These are phyloP conservation scores for Neocucurbitaria cava DNA, from an alignment of 2,329 filamentous ascomycete species.

Conservation along the genomic window DNA sequence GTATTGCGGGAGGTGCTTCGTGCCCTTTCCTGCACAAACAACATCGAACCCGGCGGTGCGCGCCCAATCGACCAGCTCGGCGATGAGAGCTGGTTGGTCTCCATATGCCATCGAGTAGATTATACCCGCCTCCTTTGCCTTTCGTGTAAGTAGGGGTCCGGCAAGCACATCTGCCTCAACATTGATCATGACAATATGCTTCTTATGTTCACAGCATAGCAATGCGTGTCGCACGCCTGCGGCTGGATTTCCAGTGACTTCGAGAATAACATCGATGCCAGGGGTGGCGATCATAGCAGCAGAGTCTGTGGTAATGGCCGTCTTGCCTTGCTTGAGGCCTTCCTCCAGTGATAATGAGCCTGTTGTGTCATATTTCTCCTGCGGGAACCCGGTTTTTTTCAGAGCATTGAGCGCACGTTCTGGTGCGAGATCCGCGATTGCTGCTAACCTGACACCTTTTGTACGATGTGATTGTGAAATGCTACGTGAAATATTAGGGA, in stretches of 20 bases:
- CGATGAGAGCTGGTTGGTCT: constrained; percentile 55
- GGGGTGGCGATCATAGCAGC: constrained; percentile 52
- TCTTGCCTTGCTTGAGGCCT: constrained; percentile 51
- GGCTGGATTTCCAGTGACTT: constrained; percentile 54
- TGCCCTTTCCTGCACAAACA: constrained; percentile 56
- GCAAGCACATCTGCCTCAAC: constrained; percentile 56
- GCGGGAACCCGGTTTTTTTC: constrained; percentile 51
- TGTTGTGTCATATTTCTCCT: constrained; percentile 48
- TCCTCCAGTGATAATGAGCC: constrained; percentile 35
- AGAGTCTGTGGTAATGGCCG: constrained; percentile 54
- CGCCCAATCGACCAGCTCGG: constrained; percentile 55
- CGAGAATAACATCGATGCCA: constrained; percentile 55
- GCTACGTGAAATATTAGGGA: constrained; percentile 17
- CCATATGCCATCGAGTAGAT: constrained; percentile 59
- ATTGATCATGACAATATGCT: constrained; percentile 59
- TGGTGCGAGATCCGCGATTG: constrained; percentile 53
- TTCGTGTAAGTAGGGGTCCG: constrained; percentile 51
- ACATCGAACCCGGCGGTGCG: constrained; percentile 54
- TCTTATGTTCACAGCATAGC: constrained; percentile 55
- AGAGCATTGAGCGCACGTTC: constrained; percentile 52
- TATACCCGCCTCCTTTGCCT: constrained; percentile 55
- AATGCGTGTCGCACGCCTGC: constrained; percentile 55
- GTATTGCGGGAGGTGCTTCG: constrained; percentile 56
- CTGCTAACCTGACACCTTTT: constrained; percentile 52
- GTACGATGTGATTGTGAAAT: constrained; percentile 56